Percentiles rank a stretch among this genome's conserved stretches.
These are phyloP conservation scores for Trichoderma brevicompactum DNA, from an alignment of 2,329 filamentous ascomycete species.

Conservation along the genomic window DNA sequence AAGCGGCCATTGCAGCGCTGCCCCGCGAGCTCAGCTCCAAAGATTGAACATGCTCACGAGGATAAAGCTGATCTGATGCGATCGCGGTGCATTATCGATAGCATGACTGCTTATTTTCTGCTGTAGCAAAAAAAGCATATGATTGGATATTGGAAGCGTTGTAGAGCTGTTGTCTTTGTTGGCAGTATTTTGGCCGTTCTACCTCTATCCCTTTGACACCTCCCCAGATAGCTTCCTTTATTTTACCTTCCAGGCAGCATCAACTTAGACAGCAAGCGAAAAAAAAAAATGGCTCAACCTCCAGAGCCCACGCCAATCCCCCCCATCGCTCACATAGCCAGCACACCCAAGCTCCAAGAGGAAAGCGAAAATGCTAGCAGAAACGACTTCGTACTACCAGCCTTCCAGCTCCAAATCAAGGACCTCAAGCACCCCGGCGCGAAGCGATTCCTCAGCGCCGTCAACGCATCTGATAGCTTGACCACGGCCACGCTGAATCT, in stretches of 20 bases:
- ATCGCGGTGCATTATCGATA: not conserved
- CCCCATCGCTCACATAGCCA: not conserved
- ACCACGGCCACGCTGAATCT: slow-evolving; percentile 68
- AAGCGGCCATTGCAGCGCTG: slow-evolving; percentile 8
- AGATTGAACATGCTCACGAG: not conserved
- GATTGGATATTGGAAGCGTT: not conserved
- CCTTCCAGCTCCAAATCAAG: slow-evolving; percentile 62
- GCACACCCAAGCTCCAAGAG: not conserved
- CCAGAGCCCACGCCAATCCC: slow-evolving; percentile 2
- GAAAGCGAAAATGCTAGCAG: not conserved
- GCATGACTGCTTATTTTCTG: not conserved
- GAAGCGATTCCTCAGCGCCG: slow-evolving; percentile 66
- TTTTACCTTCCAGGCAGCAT: too few species aligned
- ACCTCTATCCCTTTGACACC: too few species aligned
- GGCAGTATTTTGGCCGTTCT: not conserved
- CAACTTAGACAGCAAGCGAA: too few species aligned
- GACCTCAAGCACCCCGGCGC: slow-evolving; percentile 65
- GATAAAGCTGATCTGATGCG: not conserved
- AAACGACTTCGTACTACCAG: slow-evolving; percentile 51
- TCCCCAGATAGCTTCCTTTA: too few species aligned
- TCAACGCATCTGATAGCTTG: slow-evolving; percentile 67
- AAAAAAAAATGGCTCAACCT: not conserved
- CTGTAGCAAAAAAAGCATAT: not conserved
- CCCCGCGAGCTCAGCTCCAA: slow-evolving; percentile 11
- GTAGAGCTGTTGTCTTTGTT: not conserved